Conservation (phyloP, 495 filamentous ascomycete genomes). For the Niebla homalea region DNA sequence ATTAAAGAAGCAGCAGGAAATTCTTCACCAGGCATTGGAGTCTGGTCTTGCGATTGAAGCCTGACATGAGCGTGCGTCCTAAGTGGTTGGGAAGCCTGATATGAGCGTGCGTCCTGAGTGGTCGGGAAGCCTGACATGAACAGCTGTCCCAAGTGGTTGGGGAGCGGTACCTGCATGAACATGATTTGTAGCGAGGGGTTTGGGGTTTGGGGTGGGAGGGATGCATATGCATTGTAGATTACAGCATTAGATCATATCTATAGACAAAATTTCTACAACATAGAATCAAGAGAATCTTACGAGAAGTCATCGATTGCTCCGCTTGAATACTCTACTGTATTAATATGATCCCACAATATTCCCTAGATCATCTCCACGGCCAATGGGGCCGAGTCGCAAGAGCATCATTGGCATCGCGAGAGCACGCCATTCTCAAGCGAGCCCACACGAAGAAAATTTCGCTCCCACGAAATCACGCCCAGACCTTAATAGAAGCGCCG, state of each 20-base stretch:
- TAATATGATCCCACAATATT: no score
- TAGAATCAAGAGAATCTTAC: no score
- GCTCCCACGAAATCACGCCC: no score
- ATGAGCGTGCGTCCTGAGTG: neutral
- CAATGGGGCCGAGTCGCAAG: no score
- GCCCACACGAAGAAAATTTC: no score
- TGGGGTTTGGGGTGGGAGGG: neutral
- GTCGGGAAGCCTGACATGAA: slow-evolving; percentile 5
- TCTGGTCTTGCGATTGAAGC: slow-evolving; percentile 8
- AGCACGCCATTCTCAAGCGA: neutral
- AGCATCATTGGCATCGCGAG: no score
- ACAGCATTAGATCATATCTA: no score
- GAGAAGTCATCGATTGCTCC: no score
- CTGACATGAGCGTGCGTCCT: neutral
- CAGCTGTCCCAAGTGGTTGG: neutral
- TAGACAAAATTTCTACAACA: no score
- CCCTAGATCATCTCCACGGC: no score
- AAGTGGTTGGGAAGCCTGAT: slow-evolving; percentile 4
- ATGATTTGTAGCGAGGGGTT: neutral
- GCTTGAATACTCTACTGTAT: no score
- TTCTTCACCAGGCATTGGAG: slow-evolving; percentile 33
- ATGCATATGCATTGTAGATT: neutral
- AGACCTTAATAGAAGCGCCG: no score
- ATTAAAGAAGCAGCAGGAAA: slow-evolving; percentile 55
- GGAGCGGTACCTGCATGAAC: neutral